Evolutionary conservation across 345 rosid genomes (phyloP).

Genomic region (Zanthoxylum bungeanum): DNA sequence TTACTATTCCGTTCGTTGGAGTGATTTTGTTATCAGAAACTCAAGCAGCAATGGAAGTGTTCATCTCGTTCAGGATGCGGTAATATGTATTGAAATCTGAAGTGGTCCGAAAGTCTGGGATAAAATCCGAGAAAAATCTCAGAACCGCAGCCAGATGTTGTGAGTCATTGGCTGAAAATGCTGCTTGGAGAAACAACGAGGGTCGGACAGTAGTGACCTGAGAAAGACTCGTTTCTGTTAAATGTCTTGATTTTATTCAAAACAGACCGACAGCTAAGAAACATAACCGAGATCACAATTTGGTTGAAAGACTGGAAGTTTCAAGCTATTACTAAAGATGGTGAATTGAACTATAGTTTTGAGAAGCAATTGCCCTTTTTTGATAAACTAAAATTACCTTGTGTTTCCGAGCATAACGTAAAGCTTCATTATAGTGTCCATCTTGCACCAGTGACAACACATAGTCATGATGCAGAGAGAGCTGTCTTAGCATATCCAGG

Average conservation of each 20-base stretch:
- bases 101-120: constrained; percentile 68
- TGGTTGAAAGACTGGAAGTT: not conserved
- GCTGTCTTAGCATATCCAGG: constrained; percentile 91
- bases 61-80: constrained; percentile 69
- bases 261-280: not conserved
- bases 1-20: not conserved
- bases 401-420: constrained; percentile 79
- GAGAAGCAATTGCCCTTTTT: not conserved
- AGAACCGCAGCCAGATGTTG: constrained; percentile 86
- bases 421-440: constrained; percentile 87
- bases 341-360: not conserved
- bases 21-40: not conserved
- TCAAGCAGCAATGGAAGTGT: constrained; percentile 32
- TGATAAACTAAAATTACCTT: constrained; percentile 52
- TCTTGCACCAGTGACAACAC: constrained; percentile 72
- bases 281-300: not conserved
- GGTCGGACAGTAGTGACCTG: constrained; percentile 78
- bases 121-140: constrained; percentile 80
- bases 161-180: constrained; percentile 64
- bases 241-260: not conserved
- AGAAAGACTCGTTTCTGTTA: constrained; percentile 10
- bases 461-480: constrained; percentile 78
- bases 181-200: constrained; percentile 77
- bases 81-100: constrained; percentile 53
- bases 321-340: not conserved